Evolutionary conservation across 108 stramenopile genomes (phyloP), one percentile per base, ranked within the genome.

Genomic region (Cyclotella atomus): DNA sequence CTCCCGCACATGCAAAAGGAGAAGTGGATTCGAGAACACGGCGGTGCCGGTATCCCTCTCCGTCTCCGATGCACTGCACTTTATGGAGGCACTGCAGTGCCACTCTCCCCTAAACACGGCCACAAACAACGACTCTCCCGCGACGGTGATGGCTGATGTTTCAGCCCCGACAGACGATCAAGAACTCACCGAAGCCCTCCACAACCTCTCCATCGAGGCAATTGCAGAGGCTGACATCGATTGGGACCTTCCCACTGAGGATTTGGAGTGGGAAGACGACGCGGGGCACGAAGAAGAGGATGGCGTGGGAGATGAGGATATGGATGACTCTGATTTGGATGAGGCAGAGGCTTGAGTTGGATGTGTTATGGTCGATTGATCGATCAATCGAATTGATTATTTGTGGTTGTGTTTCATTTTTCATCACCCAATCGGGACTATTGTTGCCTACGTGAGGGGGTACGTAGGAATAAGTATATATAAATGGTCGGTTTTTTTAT

Each of bases 1-100:
- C 12, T 70, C 0, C 70, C 70, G 3, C 70, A 70, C 25, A 30
- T 45, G 9, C 57, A 57, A 16, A 70, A 70, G 21, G 44, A 46
- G 3, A 70, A 59, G 59, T 38, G 38, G 35, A 21, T 43, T 16
- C 53, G 36, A 0, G 35, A 55, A 12, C 5, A 55, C 15, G 68
- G 68, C 5, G 0, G 38, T 9, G 38, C 38, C 38, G 38, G 28
- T 1, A 12, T 55, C 29, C 54, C 55, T 43, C 21, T 69, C 24
- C 34, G 36, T 12, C 34, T 69, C 19, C 53, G 21, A n/a, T 69
- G 54, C 44, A 65, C 38, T 6, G 38, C 38, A 41, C 38, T 41
- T n/a, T n/a, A n/a, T n/a, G n/a, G n/a, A n/a, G n/a, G n/a, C n/a
- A n/a, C n/a, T n/a, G n/a, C n/a, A n/a, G n/a, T n/a, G n/a, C n/a